Evolutionary conservation across 2,329 filamentous ascomycete genomes (phyloP), one percentile per base, ranked within the genome.

Genomic region (Orbilia oligospora): DNA sequence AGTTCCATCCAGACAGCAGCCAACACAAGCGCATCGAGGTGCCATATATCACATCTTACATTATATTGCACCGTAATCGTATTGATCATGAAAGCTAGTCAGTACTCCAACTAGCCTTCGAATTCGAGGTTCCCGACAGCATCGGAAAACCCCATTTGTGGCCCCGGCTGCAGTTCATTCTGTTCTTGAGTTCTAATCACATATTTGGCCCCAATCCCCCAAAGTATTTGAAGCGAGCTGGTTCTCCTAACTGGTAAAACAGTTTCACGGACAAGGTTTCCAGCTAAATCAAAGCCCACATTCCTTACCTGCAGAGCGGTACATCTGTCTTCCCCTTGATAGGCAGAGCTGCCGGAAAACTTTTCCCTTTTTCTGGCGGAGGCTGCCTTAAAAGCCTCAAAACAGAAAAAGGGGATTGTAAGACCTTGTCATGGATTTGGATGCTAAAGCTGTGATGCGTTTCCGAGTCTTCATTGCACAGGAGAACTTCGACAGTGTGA

Each of bases 231-330:
- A 38, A 61, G 30, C 51, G 51, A 70, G 51, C 51, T 38, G 14
- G 24, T 22, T 36, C 33, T 44, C 51, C 20, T 22, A 30, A 30
- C 27, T 30, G 18, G 30, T 24, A 38, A 22, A 55, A 36, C 48
- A 65, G 33, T 24, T 33, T 69, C 55, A 63, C 33, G 71, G 33
- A 71, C 55, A 49, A 68, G 65, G 58, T 61, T 30, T 44, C 55
- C 6, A n/a, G n/a, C n/a, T n/a, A n/a, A n/a, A n/a, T n/a, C n/a
- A 18, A 41, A 38, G 30, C 41, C 67, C 61, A 77, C 73, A 77
- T 77, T 77, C 73, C 73, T 71, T 44, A 51, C 67, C 51, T 64
- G 46, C 44, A 61, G 56, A 61, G 56, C 56, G 22, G 56, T 24
- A 61, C 56, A 61, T 36, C 56, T 61, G 56, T 55, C n/a, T 41